Evolutionary conservation across 2,329 filamentous ascomycete genomes (phyloP), one percentile per base, ranked within the genome.

Genomic region (Colletotrichum tamarilloi): DNA sequence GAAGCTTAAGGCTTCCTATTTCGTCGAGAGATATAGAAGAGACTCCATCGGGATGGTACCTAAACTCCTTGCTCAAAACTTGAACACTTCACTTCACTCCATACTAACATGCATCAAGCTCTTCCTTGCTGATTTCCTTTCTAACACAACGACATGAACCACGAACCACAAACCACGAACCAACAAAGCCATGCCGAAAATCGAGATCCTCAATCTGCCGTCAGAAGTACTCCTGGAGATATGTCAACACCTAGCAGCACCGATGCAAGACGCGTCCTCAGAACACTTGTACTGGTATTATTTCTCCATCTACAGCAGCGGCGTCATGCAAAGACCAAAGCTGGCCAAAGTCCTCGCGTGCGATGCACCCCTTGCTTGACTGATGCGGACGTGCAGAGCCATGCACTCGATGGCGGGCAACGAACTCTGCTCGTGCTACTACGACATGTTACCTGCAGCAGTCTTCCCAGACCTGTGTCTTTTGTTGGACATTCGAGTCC

Each of bases 361-460:
- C 4, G 32, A 49, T 26, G 49, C 28, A 24, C 22, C 69, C 4
- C 65, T 68, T 14, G 57, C 57, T 1, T 38, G 69, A 2, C 22
- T 68, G 16, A 72, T 72, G 65, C 14, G 57, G n/a, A 68, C 58
- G 4, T 68, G 64, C 16, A 65, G 49, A 46, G 52, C 38, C 24
- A 11, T 72, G 49, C 64, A 68, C 35, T 64, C 68, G 35, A 65
- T 14, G 8, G 69, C 69, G 9, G 69, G 57, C 12, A 58, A 58
- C 38, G 30, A 63, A 49, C 52, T 72, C 35, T 68, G 59, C 28
- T 63, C 65, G 1, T 65, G 58, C 22, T 68, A 72, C 52, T 53
- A 62, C 22, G 35, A 63, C 28, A 1, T 35, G 11, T 8, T 35
- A 12, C 32, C 11, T 57, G 4, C 32, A 30, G 35, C 69, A 72